These are phyloP conservation scores for Trametopsis cervina DNA, from an alignment of 768 basidiomycete species.

Conservation along the genomic window DNA sequence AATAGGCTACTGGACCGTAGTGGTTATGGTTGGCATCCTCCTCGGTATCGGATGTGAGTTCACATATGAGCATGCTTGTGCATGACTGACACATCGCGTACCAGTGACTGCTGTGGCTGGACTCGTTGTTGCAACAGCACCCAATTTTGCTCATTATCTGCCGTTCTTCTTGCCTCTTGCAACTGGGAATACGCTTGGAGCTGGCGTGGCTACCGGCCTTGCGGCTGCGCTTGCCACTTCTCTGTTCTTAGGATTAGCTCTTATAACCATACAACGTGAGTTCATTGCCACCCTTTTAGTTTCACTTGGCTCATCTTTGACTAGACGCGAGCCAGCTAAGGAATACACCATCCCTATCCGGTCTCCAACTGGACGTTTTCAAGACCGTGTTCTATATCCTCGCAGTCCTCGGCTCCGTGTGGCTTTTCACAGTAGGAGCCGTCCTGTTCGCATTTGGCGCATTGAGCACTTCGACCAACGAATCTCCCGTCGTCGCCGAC, in stretches of 20 bases:
- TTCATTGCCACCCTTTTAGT: constrained; percentile 5
- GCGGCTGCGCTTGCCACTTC: constrained; percentile 58
- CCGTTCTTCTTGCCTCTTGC: constrained; percentile 54
- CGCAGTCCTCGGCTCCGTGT: constrained; percentile 44
- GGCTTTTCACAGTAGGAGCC: constrained; percentile 63
- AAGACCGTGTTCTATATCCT: constrained; percentile 58
- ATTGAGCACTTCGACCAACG: constrained; percentile 33
- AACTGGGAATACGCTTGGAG: constrained; percentile 40
- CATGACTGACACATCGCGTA: not conserved
- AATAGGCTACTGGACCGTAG: constrained; percentile 51
- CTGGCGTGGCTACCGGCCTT: constrained; percentile 61
- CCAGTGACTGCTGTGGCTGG: constrained; percentile 68
- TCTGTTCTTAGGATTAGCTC: constrained; percentile 49
- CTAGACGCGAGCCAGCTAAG: constrained; percentile 47
- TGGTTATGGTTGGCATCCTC: constrained; percentile 40
- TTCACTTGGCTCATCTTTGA: constrained; percentile 9
- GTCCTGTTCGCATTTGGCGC: constrained; percentile 61
- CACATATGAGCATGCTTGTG: not conserved
- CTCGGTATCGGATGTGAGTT: constrained; percentile 58
- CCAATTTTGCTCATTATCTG: constrained; percentile 66
- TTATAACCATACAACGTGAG: constrained; percentile 53
- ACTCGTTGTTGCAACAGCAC: constrained; percentile 59
- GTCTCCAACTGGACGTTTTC: constrained; percentile 52
- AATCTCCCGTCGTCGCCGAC: constrained; percentile 47
- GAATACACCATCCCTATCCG: constrained; percentile 57